phyloP scores from a whole-genome alignment of 306 rosid species.

The Ochetophila trinervis region DNA sequence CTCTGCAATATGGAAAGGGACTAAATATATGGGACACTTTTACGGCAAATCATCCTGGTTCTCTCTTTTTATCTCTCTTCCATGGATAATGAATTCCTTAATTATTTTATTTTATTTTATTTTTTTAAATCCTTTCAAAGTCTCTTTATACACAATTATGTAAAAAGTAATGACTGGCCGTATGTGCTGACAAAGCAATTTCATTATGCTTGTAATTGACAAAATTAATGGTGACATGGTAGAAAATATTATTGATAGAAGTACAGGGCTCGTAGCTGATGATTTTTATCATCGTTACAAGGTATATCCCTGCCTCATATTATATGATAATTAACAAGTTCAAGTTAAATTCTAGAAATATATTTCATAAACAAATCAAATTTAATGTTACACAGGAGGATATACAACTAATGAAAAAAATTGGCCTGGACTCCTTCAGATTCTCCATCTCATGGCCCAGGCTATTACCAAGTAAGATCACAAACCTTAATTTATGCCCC shows the following conservation, averaged over 20 bases:
- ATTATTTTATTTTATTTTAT: no score
- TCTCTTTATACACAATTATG: not conserved
- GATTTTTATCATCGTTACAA: slow-evolving; percentile 28
- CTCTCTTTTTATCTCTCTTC: no score
- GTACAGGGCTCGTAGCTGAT: slow-evolving; percentile 17
- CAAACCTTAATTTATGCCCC: no score
- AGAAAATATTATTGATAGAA: slow-evolving; percentile 8
- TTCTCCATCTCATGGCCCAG: slow-evolving; percentile 31
- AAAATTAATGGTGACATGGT: not conserved
- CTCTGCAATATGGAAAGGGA: slow-evolving; percentile 26
- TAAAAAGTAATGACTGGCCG: no score
- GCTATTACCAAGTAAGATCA: slow-evolving; percentile 33
- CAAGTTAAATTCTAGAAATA: no score
- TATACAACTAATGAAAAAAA: slow-evolving; percentile 14
- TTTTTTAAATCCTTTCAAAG: not conserved
- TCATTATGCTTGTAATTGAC: no score
- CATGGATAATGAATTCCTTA: not conserved
- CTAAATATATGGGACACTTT: slow-evolving; percentile 28
- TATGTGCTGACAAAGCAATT: no score
- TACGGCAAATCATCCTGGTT: slow-evolving; percentile 21
- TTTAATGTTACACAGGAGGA: slow-evolving; percentile 6
- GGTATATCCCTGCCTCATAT: not conserved
- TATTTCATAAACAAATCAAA: no score
- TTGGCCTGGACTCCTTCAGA: slow-evolving; percentile 24
- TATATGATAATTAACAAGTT: no score